A percentile compares a stretch with the other conserved stretches of the same genome.
Evolutionary conservation across 192 early-diverging fungal species (phyloP).

Genomic region (Radiomyces spectabilis): DNA sequence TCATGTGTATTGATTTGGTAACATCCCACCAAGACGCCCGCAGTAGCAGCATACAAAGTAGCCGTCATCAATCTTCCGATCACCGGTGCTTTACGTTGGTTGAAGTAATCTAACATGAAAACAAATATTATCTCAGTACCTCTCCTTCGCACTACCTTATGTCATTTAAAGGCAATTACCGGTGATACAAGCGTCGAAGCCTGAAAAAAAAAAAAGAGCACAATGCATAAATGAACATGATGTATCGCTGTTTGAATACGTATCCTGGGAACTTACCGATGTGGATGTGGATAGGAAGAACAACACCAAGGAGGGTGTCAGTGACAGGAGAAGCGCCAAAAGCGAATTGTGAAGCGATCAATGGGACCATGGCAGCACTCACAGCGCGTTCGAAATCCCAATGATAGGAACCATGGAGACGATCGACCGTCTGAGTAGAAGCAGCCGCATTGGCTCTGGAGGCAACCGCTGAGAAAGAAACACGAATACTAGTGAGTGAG

Average conservation of each 20-base stretch:
- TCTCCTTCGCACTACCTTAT: background rate
- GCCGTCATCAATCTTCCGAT: conserved; percentile 57
- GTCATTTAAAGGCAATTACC: conserved; percentile 6
- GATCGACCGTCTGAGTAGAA: conserved; percentile 43
- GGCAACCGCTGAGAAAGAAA: background rate
- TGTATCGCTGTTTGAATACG: conserved; percentile 2
- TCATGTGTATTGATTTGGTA: conserved; percentile 96
- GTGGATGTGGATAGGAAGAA: conserved; percentile 86
- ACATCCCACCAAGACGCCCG: conserved; percentile 71
- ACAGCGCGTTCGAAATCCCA: conserved; percentile 94
- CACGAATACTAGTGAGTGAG: too few relatives aligned
- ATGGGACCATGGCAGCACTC: conserved; percentile 63
- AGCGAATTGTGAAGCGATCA: conserved; percentile 68
- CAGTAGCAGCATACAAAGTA: conserved; percentile 62
- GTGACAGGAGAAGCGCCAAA: conserved; percentile 81
- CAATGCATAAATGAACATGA: background rate
- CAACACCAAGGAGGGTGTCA: conserved; percentile 84
- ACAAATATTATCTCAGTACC: background rate
- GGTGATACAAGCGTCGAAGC: conserved; percentile 27
- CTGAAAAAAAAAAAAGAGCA: conserved; percentile 8
- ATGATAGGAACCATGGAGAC: conserved; percentile 86
- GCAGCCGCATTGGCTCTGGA: conserved; percentile 27
- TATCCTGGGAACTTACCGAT: conserved; percentile 59
- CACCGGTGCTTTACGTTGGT: conserved; percentile 50
- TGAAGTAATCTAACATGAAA: conserved; percentile 69